Conservation (phyloP, 108 stramenopile genomes). For the Cyclotella sp. region DNA sequence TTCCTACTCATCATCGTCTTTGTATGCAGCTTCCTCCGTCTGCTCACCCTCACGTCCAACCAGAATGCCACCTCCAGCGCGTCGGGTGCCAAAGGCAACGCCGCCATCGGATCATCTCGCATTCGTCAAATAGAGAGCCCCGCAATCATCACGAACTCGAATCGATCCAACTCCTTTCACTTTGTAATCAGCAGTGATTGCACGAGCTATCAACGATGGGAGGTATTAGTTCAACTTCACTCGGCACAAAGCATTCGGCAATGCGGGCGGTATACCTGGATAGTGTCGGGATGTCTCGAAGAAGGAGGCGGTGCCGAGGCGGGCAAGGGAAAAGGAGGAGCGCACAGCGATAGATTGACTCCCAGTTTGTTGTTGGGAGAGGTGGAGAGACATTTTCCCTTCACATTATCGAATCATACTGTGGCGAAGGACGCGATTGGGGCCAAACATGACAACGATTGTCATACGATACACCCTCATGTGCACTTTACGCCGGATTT, state of each 20-base stretch:
- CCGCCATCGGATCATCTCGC: not conserved
- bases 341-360: conserved; percentile 48
- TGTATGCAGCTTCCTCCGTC: conserved; percentile 8
- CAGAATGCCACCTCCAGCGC: not conserved
- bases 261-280: conserved; percentile 62
- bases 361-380: conserved; percentile 30
- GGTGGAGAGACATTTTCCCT: conserved; percentile 50
- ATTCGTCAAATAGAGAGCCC: not conserved
- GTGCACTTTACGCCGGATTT: conserved; percentile 64
- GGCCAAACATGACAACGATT: conserved; percentile 13
- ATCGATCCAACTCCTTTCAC: conserved; percentile 36
- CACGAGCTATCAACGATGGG: conserved; percentile 63
- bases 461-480: conserved; percentile 40
- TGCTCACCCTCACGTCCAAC: not conserved
- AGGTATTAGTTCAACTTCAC: conserved; percentile 52
- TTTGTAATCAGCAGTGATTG: conserved; percentile 58
- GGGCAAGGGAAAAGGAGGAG: conserved; percentile 50
- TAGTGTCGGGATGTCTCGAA: conserved; percentile 54
- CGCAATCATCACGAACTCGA: not conserved
- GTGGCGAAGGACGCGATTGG: conserved; percentile 2
- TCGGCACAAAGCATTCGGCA: conserved; percentile 47
- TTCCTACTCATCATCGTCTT: not conserved
- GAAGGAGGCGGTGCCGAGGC: conserved; percentile 15
- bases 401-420: conserved; percentile 36
- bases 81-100: not conserved